Percentiles rank a stretch among this genome's conserved stretches.
These are phyloP conservation scores for Aspergillus homomorphus DNA, from an alignment of 495 filamentous ascomycete species.

Conservation along the genomic window DNA sequence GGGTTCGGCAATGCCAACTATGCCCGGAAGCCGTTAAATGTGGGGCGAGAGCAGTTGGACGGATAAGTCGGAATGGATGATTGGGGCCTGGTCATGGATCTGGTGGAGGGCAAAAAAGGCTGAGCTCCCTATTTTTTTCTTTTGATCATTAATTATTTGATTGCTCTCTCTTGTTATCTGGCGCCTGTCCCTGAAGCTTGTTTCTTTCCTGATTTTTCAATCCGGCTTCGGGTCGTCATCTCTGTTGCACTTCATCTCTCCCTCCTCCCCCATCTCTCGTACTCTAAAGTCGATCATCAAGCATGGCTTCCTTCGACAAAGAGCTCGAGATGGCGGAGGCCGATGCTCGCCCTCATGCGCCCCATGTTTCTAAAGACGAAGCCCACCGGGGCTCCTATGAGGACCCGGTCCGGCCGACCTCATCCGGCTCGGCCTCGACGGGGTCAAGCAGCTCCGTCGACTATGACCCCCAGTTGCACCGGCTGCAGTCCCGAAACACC, in stretches of 20 bases:
- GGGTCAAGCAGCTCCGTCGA: slow-evolving; percentile 32
- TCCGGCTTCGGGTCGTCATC: background rate
- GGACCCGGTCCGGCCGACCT: background rate
- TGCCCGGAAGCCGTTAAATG: background rate
- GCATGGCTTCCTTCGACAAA: background rate
- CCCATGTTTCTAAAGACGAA: too few relatives aligned
- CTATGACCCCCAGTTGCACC: slow-evolving; percentile 28
- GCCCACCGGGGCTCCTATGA: background rate
- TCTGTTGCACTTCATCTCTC: background rate
- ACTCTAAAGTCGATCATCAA: background rate
- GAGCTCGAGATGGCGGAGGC: slow-evolving; percentile 1
- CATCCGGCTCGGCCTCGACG: slow-evolving; percentile 22
- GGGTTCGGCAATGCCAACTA: background rate
- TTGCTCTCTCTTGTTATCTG: background rate
- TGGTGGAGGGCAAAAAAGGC: background rate
- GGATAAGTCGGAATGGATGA: background rate
- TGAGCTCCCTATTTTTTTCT: background rate
- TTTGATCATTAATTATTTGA: background rate
- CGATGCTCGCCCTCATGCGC: background rate
- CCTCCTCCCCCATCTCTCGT: background rate
- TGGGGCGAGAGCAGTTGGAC: background rate
- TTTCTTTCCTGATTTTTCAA: too few relatives aligned
- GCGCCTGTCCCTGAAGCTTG: background rate
- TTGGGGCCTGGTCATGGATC: background rate
- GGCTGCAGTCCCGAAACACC: slow-evolving; percentile 48